Conservation (phyloP, 148 eudicot species). For the Amaranthus palmeri region DNA sequence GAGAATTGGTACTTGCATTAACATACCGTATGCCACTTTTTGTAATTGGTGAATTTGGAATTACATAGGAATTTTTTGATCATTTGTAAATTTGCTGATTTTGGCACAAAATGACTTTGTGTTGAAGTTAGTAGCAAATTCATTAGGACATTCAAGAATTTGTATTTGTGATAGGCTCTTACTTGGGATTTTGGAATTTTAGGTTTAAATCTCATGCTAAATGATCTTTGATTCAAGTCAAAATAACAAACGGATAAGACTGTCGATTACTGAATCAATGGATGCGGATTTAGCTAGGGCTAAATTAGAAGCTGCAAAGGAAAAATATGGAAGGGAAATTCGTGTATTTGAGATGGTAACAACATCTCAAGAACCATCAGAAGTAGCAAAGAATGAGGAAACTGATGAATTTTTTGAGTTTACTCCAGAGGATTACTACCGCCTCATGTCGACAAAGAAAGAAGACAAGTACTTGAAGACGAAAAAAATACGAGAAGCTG, state of each 20-base stretch:
- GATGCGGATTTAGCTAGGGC: constrained; percentile 26
- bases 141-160: too few relatives aligned
- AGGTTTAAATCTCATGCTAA: constrained; percentile 27
- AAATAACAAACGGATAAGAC: constrained; percentile 33
- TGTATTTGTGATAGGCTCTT: too few relatives aligned
- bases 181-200: constrained; percentile 8
- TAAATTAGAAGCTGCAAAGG: constrained; percentile 61
- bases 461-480: constrained; percentile 82
- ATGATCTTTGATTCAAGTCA: constrained; percentile 34
- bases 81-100: too few relatives aligned
- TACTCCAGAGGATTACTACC: constrained; percentile 68
- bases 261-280: constrained; percentile 22
- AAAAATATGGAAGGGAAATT: constrained; percentile 69
- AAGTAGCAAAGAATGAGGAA: constrained; percentile 48
- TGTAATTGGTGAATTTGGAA: too few relatives aligned
- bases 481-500: constrained; percentile 73
- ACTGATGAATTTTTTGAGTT: constrained; percentile 74
- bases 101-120: too few relatives aligned
- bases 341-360: constrained; percentile 57
- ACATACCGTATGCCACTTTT: too few relatives aligned
- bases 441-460: constrained; percentile 52
- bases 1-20: too few relatives aligned
- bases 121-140: too few relatives aligned
- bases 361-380: constrained; percentile 37
- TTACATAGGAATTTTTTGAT: too few relatives aligned